A percentile compares a stretch with the other conserved stretches of the same genome.
Evolutionary conservation across 805 yeast species (phyloP).

Genomic region (Lipomyces japonicus): DNA sequence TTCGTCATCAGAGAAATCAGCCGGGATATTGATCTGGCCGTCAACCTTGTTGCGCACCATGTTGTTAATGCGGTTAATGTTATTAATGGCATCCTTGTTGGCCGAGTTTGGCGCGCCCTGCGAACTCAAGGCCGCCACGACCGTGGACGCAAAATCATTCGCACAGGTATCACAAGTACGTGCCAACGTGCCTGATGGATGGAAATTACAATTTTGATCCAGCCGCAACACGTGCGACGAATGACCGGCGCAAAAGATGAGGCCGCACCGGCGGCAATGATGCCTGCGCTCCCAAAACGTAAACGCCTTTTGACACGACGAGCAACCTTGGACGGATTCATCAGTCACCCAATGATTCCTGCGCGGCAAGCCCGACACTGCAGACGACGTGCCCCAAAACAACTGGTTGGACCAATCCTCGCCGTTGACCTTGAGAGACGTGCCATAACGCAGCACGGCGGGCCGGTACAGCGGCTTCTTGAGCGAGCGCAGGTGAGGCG

Average conservation of each 20-base stretch:
- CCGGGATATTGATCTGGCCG: slow-evolving; percentile 2
- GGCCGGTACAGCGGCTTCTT: slow-evolving; percentile 87
- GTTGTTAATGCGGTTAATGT: slow-evolving; percentile 24
- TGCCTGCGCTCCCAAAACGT: slow-evolving; percentile 76
- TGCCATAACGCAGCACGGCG: slow-evolving; percentile 65
- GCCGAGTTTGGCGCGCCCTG: slow-evolving; percentile 8
- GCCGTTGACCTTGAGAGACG: slow-evolving; percentile 33
- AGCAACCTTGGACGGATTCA: slow-evolving; percentile 58
- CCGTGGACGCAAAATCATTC: slow-evolving; percentile 42
- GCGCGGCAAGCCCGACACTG: slow-evolving; percentile 34
- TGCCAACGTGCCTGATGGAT: slow-evolving; percentile 61
- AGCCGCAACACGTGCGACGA: slow-evolving; percentile 52
- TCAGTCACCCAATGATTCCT: slow-evolving; percentile 56
- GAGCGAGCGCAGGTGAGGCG: slow-evolving; percentile 73
- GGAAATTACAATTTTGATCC: slow-evolving; percentile 51
- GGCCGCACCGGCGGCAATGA: slow-evolving; percentile 84
- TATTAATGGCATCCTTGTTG: slow-evolving; percentile 4
- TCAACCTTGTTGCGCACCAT: slow-evolving; percentile 20
- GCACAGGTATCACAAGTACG: slow-evolving; percentile 70
- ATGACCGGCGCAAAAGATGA: slow-evolving; percentile 70
- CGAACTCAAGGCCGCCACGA: slow-evolving; percentile 22
- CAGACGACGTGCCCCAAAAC: slow-evolving; percentile 25
- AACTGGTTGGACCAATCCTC: slow-evolving; percentile 23
- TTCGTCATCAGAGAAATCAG: slow-evolving; percentile 16
- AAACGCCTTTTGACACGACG: slow-evolving; percentile 63